These are phyloP conservation scores for Oryza nivara DNA, from an alignment of 176 grass and related monocot species.

Conservation along the genomic window DNA sequence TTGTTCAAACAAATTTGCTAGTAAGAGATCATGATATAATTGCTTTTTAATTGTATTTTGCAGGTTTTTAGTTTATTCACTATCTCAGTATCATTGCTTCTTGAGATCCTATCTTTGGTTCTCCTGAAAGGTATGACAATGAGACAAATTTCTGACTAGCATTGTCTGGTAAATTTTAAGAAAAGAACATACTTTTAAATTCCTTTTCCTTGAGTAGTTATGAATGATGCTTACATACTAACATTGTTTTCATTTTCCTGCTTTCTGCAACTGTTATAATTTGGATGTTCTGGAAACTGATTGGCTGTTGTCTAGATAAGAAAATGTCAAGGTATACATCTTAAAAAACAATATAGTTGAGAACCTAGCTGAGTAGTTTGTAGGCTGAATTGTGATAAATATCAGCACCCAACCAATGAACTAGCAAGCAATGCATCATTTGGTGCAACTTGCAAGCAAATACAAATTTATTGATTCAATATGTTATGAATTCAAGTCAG, in stretches of 20 bases:
- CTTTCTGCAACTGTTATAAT: background rate
- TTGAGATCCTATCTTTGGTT: slow-evolving; percentile 73
- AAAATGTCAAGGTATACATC: background rate
- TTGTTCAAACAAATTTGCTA: background rate
- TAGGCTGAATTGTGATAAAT: slow-evolving; percentile 15
- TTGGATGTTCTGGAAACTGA: background rate
- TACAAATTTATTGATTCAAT: slow-evolving; percentile 19
- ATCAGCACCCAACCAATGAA: background rate
- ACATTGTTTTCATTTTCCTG: slow-evolving; percentile 1
- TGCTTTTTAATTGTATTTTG: slow-evolving; percentile 38
- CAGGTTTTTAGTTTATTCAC: slow-evolving; percentile 93
- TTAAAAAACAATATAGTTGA: slow-evolving; percentile 18
- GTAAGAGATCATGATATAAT: slow-evolving; percentile 27
- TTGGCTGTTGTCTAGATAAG: background rate
- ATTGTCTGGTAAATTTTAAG: background rate
- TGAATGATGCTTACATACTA: slow-evolving; percentile 15
- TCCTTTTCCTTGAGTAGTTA: background rate
- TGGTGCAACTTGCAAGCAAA: slow-evolving; percentile 23
- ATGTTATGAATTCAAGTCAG: slow-evolving; percentile 17
- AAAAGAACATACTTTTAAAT: background rate
- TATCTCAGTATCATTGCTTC: slow-evolving; percentile 60
- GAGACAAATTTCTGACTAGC: slow-evolving; percentile 28
- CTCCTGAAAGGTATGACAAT: slow-evolving; percentile 77
- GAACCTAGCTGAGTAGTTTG: background rate
- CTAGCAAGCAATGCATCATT: slow-evolving; percentile 12